phyloP scores from a whole-genome alignment of 768 basidiomycete species.

The Rubroboletus satanas region DNA sequence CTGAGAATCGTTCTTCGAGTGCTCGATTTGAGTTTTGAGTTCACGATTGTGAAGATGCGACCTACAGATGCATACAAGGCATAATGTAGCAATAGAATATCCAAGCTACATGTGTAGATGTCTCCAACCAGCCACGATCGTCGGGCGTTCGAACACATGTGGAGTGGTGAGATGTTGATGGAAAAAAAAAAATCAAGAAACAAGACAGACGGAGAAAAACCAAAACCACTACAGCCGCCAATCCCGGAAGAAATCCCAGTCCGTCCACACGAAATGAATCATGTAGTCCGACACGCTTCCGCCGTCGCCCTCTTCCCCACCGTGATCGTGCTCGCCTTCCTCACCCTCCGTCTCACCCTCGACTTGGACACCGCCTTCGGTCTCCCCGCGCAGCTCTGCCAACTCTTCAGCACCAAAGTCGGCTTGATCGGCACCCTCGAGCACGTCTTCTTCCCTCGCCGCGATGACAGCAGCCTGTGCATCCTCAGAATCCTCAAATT shows the following conservation, averaged over 20 bases:
- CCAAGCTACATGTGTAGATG: conserved; percentile 3
- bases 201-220: background rate
- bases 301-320: conserved; percentile 51
- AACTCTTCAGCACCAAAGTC: conserved; percentile 63
- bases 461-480: conserved; percentile 77
- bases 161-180: conserved; percentile 4
- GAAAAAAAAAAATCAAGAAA: background rate
- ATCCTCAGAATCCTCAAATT: conserved; percentile 88
- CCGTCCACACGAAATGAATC: conserved; percentile 59
- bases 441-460: conserved; percentile 62
- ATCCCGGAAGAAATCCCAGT: conserved; percentile 68
- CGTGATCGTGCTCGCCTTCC: conserved; percentile 34
- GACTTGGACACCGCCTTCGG: conserved; percentile 26
- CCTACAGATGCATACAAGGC: background rate
- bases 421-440: conserved; percentile 75
- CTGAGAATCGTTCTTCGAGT: too few relatives aligned
- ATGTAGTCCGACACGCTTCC: conserved; percentile 84
- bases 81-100: conserved; percentile 21
- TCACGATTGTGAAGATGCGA: background rate
- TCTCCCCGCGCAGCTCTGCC: conserved; percentile 26
- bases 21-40: background rate
- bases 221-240: conserved; percentile 51
- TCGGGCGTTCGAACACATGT: background rate
- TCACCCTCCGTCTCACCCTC: conserved; percentile 38
- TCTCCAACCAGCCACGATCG: background rate